A percentile compares a stretch with the other conserved stretches of the same genome.
Evolutionary conservation across 2,329 filamentous ascomycete genomes (phyloP).

Genomic region (Lachnellula occidentalis): DNA sequence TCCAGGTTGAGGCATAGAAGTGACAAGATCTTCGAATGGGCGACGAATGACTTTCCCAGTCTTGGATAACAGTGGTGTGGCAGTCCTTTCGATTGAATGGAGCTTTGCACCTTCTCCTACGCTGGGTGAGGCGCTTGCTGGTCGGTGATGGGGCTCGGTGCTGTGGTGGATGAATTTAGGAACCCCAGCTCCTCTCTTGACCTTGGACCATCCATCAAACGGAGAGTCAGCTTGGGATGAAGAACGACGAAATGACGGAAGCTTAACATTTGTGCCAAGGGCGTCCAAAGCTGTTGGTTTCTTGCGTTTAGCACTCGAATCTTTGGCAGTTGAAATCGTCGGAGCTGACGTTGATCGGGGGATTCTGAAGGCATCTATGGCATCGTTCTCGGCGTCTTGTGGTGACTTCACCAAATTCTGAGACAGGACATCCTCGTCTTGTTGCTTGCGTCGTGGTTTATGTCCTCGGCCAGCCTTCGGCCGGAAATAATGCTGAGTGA

Average conservation of each 20-base stretch:
- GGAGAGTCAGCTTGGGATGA: constrained; percentile 23
- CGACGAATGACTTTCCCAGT: constrained; percentile 38
- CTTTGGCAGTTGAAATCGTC: neutral
- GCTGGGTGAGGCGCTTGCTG: constrained; percentile 2
- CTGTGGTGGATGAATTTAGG: neutral
- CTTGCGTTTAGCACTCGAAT: neutral
- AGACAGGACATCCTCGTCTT: neutral
- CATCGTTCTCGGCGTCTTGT: neutral
- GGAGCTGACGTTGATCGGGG: neutral
- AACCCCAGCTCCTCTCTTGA: constrained; percentile 31
- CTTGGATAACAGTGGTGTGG: constrained; percentile 35
- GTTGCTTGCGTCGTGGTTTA: neutral
- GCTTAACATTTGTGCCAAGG: constrained; percentile 20
- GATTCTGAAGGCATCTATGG: neutral
- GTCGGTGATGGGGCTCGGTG: constrained; percentile 1
- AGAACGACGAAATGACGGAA: constrained; percentile 21
- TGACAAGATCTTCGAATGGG: constrained; percentile 38
- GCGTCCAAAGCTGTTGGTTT: constrained; percentile 4
- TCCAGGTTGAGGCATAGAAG: neutral
- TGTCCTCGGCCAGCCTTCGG: constrained; percentile 12
- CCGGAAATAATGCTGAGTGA: constrained; percentile 63
- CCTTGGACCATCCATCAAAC: constrained; percentile 35
- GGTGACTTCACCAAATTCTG: neutral
- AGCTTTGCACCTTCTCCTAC: neutral
- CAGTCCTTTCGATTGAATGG: neutral